Base-by-base conservation (phyloP, 257 asterid species). In the Solanum verrucosum region DNA sequence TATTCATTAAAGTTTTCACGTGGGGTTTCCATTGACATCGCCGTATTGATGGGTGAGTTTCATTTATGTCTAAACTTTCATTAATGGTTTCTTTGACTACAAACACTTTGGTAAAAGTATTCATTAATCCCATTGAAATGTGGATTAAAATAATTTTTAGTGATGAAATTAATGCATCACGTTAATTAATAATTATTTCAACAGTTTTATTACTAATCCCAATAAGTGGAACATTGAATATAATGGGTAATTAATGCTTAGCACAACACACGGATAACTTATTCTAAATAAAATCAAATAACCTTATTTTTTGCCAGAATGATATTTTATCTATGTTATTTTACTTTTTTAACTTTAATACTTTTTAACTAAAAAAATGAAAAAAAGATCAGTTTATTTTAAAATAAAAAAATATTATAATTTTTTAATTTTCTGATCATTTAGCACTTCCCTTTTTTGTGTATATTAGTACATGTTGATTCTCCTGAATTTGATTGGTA, bases 51-150 rank as follows among this genome's bases (percentile, higher is more conserved):
- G 88, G 72, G 8, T 44, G 88, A 16, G 86, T 82, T 14, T 82
- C 40, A 82, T 82, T 49, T 79, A 79, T 23, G 33, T 37, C 78
- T 6, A 14, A 25, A 15, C n/a, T 60, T 29, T 16, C 7, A 68
- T 46, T 49, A 65, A 65, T 86, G 79, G 42, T 73, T 38, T 87
- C 5, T 84, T 88, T 90, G 89, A 90, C 89, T 88, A 87, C 13
- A 7, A 15, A 21, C 59, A 86, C 81, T 46, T 35, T 46, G 70
- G 70, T 81, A 46, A 38, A 34, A 75, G 85, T 27, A 79, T 46
- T 79, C 59, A 81, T 46, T 79, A 46, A 29, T 46, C 27, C n/a
- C 10, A 8, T 81, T 46, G 85, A 81, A 81, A 29, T 49, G 40
- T 10, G 56, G 85, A 49, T 49, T 46, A 49, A 44, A 72, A 82